Evolutionary conservation across 306 rosid species (phyloP), one percentile per base, ranked within the genome.

Genomic region (Begonia masoniana): DNA sequence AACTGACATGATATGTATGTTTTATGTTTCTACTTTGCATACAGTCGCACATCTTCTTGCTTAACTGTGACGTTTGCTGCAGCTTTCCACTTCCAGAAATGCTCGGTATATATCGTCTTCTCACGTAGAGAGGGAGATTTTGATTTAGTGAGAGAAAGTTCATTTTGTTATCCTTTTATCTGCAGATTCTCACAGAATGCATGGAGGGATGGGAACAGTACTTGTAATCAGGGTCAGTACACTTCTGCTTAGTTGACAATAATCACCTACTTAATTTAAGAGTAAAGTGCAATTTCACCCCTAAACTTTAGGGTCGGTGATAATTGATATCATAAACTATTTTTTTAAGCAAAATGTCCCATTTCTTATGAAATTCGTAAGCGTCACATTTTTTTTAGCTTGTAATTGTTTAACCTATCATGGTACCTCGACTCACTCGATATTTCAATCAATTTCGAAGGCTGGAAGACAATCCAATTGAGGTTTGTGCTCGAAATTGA

Each of bases 151-250:
- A n/a, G 49, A 10, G 14, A 9, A 31, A 13, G 17, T 47, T 26
- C 10, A 24, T 16, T 26, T 8, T 15, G 13, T 15, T 16, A 61
- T 66, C 43, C 10, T 61, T 17, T 3, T 10, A n/a, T 65, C 62
- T 68, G 57, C 88, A 91, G 99, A 81, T 62, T 88, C 96, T 59
- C 99, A 91, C 52, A 86, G 15, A 74, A 81, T 59, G 49, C 66
- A 83, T 58, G 94, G 96, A 57, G 99, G 88, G 39, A 86, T 86
- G 71, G 99, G 99, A 79, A 91, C 93, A 14, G 79, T 91, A 65
- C 78, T 91, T 57, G 99, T 86, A 51, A 85, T 86, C 46, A 85
- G 78, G 87, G 97, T 89, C 62, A 57, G 81, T 66, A 43, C 43
- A 58, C 55, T 21, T 21, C 24, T 21, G 24, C 24, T 3, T 31